Evolutionary conservation across 805 yeast species (phyloP), one percentile per base, ranked within the genome.

Genomic region (Ogataea henricii): DNA sequence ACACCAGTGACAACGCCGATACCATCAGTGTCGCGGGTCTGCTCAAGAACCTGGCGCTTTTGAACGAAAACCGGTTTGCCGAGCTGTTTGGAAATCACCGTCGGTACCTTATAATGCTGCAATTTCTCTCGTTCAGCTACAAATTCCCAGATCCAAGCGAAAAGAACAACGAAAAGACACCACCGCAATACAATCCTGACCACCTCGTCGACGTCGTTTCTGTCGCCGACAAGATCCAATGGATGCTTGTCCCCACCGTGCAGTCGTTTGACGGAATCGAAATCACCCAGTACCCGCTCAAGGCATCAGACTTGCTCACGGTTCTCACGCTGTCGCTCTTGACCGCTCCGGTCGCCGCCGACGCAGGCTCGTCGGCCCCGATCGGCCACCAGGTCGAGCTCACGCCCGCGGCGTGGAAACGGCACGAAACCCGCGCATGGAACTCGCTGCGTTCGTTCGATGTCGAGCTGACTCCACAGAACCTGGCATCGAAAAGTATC

Each of bases 381-480:
- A 57, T 48, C 44, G 46, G 46, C 29, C 39, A 46, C n/a, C 58
- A 49, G 47, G 57, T 51, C 45, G 49, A 53, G 1, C 51, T 55
- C 2, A 59, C 56, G 39, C 62, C 68, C 34, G 45, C 52, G 2
- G 57, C 67, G 4, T 78, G 83, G 79, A 48, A 60, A 0, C 56
- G 60, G 2, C 83, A 75, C 63, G 74, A 75, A 51, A 42, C 51
- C 0, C 57, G 67, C 26, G 82, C 89, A 0, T 39, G 71, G 27
- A 59, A 69, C 18, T 57, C 86, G 17, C 47, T 83, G 14, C 63
- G 79, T 45, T 71, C 81, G n/a, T 72, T 86, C 62, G 72, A 77
- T 46, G 50, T 72, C 1, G 55, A 61, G 2, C 66, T 79, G 27
- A 60, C 59, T 0, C 36, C 48, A 0, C 36, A 53, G 1, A 66